These are phyloP conservation scores for Santalum album DNA, from an alignment of 164 flowering plant species.

Conservation along the genomic window DNA sequence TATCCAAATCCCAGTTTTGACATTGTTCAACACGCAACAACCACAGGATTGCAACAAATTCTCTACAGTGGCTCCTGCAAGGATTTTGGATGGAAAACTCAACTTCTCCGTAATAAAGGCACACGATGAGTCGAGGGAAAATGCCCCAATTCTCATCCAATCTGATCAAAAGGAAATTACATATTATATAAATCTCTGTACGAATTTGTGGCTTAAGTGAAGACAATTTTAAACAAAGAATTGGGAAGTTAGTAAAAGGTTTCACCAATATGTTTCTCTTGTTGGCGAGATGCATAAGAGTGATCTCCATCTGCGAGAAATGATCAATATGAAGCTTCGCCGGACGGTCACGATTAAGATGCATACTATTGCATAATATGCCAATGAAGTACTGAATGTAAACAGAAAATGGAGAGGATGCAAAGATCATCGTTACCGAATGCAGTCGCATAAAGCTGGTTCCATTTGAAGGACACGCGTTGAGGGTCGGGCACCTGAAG, in stretches of 20 bases:
- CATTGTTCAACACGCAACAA: constrained; percentile 39
- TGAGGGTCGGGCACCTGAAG: constrained; percentile 57
- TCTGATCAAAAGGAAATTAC: constrained; percentile 29
- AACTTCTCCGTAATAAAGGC: constrained; percentile 58
- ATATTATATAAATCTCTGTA: neutral
- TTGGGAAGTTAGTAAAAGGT: neutral
- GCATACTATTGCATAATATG: too few relatives aligned
- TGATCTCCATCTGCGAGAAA: constrained; percentile 78
- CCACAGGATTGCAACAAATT: constrained; percentile 42
- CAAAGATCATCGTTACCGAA: constrained; percentile 35
- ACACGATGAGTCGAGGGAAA: constrained; percentile 47
- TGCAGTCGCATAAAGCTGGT: constrained; percentile 57
- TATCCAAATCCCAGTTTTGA: constrained; percentile 84
- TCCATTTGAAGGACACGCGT: constrained; percentile 55
- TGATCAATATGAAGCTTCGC: too few relatives aligned
- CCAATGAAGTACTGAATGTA: too few relatives aligned
- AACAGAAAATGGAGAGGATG: neutral
- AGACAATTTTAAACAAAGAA: neutral
- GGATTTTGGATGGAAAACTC: constrained; percentile 23
- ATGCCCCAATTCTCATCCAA: constrained; percentile 94
- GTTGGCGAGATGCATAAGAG: constrained; percentile 58
- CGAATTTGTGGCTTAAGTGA: neutral
- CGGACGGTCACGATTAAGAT: too few relatives aligned
- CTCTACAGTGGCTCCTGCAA: constrained; percentile 23
- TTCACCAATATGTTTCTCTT: constrained; percentile 83